Evolutionary conservation across 2,329 filamentous ascomycete species (phyloP).

Genomic region (Nothophaeocryptopus gaeumannii): DNA sequence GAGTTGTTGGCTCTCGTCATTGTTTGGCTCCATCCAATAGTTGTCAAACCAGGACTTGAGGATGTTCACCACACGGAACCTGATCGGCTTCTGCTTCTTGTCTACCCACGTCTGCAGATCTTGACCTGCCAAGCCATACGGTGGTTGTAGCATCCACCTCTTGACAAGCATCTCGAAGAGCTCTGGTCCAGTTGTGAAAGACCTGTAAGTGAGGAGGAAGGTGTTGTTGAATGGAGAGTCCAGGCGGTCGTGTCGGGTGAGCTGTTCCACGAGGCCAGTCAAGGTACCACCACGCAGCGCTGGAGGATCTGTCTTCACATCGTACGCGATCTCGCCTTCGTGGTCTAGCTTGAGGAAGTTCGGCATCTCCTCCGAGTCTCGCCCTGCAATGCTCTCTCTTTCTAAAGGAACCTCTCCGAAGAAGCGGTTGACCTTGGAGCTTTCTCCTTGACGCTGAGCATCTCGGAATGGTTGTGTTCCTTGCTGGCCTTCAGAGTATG

Average conservation of each 20-base stretch:
- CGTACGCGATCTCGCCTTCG: slow-evolving; percentile 85
- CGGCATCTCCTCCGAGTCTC: slow-evolving; percentile 70
- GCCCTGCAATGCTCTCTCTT: slow-evolving; percentile 12
- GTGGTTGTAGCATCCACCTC: slow-evolving; percentile 88
- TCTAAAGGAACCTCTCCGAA: slow-evolving; percentile 51
- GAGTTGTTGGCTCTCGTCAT: slow-evolving; percentile 76
- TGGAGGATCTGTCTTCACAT: slow-evolving; percentile 72
- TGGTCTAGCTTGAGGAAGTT: slow-evolving; percentile 83
- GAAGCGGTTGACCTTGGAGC: slow-evolving; percentile 51
- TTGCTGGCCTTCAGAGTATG: slow-evolving; percentile 59
- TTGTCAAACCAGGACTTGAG: slow-evolving; percentile 98
- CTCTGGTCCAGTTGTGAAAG: slow-evolving; percentile 86
- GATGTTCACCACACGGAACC: slow-evolving; percentile 95
- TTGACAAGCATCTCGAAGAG: slow-evolving; percentile 90
- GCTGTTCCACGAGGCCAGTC: slow-evolving; percentile 84
- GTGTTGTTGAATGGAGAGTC: slow-evolving; percentile 97
- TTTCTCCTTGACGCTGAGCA: slow-evolving; percentile 36
- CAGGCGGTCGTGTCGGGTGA: slow-evolving; percentile 92
- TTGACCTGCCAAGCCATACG: slow-evolving; percentile 68
- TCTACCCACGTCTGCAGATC: slow-evolving; percentile 89
- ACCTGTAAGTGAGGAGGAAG: slow-evolving; percentile 93
- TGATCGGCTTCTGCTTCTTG: slow-evolving; percentile 91
- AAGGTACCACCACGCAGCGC: slow-evolving; percentile 86
- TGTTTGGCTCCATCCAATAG: slow-evolving; percentile 97
- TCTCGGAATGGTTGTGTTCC: slow-evolving; percentile 20